Evolutionary conservation across 495 filamentous ascomycete genomes (phyloP), one percentile per base, ranked within the genome.

Genomic region (Trichoderma parareesei): DNA sequence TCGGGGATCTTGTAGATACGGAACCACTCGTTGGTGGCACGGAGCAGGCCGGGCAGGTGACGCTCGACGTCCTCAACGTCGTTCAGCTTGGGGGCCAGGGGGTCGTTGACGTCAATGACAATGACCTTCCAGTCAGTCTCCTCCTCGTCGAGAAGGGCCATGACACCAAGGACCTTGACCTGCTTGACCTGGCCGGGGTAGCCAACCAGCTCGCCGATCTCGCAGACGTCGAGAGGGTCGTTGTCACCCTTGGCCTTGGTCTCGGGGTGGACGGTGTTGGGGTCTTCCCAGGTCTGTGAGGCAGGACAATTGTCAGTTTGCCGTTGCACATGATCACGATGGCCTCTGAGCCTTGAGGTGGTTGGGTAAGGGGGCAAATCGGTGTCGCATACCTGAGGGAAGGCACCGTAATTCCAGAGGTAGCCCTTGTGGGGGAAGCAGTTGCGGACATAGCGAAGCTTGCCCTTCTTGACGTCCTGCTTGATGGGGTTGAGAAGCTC

Each of bases 111-210:
- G 76, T 99, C 93, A 75, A 99, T 94, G 79, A 97, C 94, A 71
- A 99, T 97, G 79, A 98, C 90, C 87, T 99, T 99, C 95, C 95
- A 99, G 85, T 99, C 95, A 67, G 95, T 99, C 87, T 99, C 95
- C 76, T 93, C 95, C 84, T 99, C 95, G 72, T 99, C 95, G 55
- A 99, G 88, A 69, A 99, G 87, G 66, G 95, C 95, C 95, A 99
- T 99, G 68, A 97, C 93, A 79, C 95, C 95, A 64, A 99, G 87
- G 46, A 98, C 90, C 87, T 97, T 98, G 83, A 99, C 95, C 79
- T 97, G 93, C 85, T 97, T 99, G 79, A 99, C 82, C 81, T 99
- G 92, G 65, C 95, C 95, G 42, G 88, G 82, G 81, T 93, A 92
- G 75, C 89, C 91, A 68, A 99, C 95, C 38, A 96, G 84, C 85